Evolutionary conservation across 2,329 filamentous ascomycete genomes (phyloP), one percentile per base, ranked within the genome.

Genomic region (Penicillium oxalicum): DNA sequence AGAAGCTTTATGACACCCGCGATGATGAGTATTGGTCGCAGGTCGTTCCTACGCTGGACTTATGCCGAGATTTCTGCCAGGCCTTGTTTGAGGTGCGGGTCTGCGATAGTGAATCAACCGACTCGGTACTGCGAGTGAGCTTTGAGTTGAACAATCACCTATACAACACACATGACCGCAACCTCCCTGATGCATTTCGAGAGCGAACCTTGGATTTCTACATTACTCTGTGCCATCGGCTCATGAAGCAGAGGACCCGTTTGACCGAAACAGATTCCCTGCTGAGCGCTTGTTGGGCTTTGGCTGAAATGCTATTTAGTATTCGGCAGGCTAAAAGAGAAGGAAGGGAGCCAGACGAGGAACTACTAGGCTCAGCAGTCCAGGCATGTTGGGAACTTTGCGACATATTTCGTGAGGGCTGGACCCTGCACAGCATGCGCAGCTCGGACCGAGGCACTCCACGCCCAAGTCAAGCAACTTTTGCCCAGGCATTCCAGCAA

Each of bases 141-240:
- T 95, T 95, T 64, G 91, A 96, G 70, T 77, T 96, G 25, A 95
- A 94, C 70, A 96, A 95, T 60, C 91, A 97, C 67, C 77, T 97
- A 2, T 96, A 91, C 72, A 95, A 91, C 63, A 91, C 89, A 1
- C 89, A 95, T 61, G 89, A 95, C 64, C 82, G 86, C 29, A 84
- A 81, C 47, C 74, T 96, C 4, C 91, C 91, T 0, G 88, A 94
- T 61, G 82, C 86, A 0, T 96, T 97, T 65, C 81, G 86, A 45
- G 91, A 96, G 68, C 78, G 91, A 50, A 96, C 91, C 0, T 70
- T 97, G 48, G 91, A 96, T 61, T 96, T 96, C 61, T 96, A 96
- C 62, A 86, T 95, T 57, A 95, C 91, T 0, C 70, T 97, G 2
- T 96, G 91, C 62, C 91, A 96, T 67, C 83, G 91, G 35, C 72